phyloP scores from a whole-genome alignment of 2,329 filamentous ascomycete species.

The Phyllosticta paracitricarpa region DNA sequence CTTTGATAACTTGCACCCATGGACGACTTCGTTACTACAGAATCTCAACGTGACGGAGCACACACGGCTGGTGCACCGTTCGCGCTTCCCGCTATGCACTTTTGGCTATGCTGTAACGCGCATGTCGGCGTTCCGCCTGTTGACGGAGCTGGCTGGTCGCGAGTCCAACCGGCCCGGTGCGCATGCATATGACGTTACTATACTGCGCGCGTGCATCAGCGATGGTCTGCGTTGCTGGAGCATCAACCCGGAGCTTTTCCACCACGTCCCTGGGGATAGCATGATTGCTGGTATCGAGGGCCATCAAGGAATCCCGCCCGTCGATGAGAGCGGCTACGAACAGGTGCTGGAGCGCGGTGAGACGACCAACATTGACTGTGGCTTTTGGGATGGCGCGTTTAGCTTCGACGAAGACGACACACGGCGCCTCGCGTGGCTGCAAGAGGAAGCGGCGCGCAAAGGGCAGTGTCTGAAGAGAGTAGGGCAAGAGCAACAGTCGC shows the following conservation, averaged over 20 bases:
- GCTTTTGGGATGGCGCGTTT: conserved; percentile 30
- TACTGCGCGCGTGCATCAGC: conserved; percentile 29
- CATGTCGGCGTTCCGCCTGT: conserved; percentile 27
- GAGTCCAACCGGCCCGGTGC: conserved; percentile 13
- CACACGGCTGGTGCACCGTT: conserved; percentile 30
- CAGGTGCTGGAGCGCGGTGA: conserved; percentile 24
- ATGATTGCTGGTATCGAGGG: conserved; percentile 28
- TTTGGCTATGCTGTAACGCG: conserved; percentile 36
- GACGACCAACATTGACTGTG: conserved; percentile 30
- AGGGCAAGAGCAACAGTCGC: not conserved
- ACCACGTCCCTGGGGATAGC: conserved; percentile 31
- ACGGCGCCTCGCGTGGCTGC: conserved; percentile 23
- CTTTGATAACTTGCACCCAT: conserved; percentile 28
- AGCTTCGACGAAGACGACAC: conserved; percentile 23
- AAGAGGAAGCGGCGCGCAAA: conserved; percentile 27
- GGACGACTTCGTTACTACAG: conserved; percentile 28
- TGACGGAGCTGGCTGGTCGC: conserved; percentile 26
- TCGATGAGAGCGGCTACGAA: conserved; percentile 24
- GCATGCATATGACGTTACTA: conserved; percentile 33
- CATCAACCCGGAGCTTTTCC: conserved; percentile 35
- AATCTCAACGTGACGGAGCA: conserved; percentile 26
- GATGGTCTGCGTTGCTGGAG: conserved; percentile 33
- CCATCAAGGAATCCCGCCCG: conserved; percentile 22
- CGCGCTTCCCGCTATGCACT: conserved; percentile 34
- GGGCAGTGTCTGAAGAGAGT: conserved; percentile 27